These are phyloP conservation scores for Zoysia pacifica DNA, from an alignment of 176 grass and related monocot species.

Conservation along the genomic window DNA sequence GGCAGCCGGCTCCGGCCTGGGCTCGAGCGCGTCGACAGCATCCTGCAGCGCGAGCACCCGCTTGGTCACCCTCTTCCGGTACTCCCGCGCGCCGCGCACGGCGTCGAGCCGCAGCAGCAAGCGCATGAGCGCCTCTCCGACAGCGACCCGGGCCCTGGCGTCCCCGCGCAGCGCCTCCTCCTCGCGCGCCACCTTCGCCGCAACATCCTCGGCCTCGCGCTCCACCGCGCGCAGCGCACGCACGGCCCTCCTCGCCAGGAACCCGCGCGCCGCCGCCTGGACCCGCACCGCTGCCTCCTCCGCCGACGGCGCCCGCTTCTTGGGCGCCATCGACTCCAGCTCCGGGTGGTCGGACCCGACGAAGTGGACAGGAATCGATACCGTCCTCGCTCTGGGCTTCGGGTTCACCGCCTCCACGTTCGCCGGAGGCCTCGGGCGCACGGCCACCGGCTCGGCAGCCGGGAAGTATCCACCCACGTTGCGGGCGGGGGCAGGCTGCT, in stretches of 20 bases:
- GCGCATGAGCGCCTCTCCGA: conserved; percentile 48
- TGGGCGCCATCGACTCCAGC: no score
- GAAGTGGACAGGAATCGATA: conserved; percentile 38
- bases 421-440: not conserved
- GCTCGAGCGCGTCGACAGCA: conserved; percentile 36
- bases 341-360: conserved; percentile 30
- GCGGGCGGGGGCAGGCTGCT: not conserved
- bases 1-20: not conserved
- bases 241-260: conserved; percentile 6
- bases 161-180: conserved; percentile 19
- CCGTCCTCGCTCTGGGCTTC: not conserved
- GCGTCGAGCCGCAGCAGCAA: conserved; percentile 49
- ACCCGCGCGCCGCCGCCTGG: not conserved
- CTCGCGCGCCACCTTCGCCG: not conserved
- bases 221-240: conserved; percentile 44
- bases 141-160: not conserved
- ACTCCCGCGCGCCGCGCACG: conserved; percentile 51
- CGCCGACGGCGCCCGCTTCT: not conserved
- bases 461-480: not conserved
- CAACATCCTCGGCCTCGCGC: conserved; percentile 34
- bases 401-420: not conserved
- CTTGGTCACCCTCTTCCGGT: conserved; percentile 49
- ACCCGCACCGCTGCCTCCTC: not conserved
- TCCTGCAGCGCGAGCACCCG: conserved; percentile 61
- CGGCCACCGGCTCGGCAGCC: not conserved